Conservation (phyloP, 306 rosid genomes). For the Ochetophila trinervis region DNA sequence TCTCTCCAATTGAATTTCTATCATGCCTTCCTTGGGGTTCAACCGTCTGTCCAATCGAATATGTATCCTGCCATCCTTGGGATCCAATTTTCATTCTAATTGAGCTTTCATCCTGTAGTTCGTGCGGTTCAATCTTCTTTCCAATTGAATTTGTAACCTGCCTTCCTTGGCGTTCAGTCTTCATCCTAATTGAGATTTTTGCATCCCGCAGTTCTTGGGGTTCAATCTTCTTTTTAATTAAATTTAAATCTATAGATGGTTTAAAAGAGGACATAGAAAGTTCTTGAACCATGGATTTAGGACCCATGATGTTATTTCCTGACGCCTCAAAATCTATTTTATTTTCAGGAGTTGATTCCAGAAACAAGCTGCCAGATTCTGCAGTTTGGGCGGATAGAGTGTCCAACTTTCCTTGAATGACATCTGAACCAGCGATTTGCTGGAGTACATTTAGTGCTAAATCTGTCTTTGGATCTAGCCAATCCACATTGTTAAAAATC, state of each 20-base stretch:
- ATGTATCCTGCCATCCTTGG: too few relatives aligned
- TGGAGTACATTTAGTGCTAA: constrained; percentile 58
- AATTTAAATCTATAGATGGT: constrained; percentile 22
- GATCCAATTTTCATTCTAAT: too few relatives aligned
- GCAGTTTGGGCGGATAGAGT: constrained; percentile 28
- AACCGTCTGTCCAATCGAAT: too few relatives aligned
- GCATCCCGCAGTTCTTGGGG: constrained; percentile 22
- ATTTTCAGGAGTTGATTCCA: constrained; percentile 40
- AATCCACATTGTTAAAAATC: constrained; percentile 77
- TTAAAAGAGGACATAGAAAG: constrained; percentile 29
- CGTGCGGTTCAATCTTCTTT: too few relatives aligned
- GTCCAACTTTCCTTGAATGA: constrained; percentile 43
- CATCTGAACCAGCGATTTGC: constrained; percentile 52
- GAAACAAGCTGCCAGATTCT: constrained; percentile 33
- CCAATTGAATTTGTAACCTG: too few relatives aligned
- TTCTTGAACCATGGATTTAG: constrained; percentile 22
- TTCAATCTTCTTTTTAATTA: constrained; percentile 22
- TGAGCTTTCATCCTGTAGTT: constrained; percentile 11
- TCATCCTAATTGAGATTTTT: too few relatives aligned
- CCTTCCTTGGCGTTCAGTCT: too few relatives aligned
- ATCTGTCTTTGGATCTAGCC: constrained; percentile 77
- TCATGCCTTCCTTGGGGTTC: too few relatives aligned
- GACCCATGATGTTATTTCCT: constrained; percentile 30
- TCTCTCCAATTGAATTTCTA: too few relatives aligned
- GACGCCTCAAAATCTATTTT: constrained; percentile 31